Conservation (phyloP, 495 filamentous ascomycete species). For the Podospora fimiseda region DNA sequence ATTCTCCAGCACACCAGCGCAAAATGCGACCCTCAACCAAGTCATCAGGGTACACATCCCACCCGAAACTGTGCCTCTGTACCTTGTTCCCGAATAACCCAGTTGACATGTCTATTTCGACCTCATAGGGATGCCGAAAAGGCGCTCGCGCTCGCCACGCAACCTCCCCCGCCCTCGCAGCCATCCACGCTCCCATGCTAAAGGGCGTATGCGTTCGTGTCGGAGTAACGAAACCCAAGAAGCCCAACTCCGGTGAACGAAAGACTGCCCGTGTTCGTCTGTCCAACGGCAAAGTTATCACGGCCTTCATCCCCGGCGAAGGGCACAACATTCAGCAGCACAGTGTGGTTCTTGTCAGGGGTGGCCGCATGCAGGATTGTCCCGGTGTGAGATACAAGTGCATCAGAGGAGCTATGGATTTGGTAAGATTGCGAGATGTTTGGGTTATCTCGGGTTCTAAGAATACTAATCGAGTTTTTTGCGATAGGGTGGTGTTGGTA, state of each 20-base stretch:
- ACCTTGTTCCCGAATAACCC: neutral
- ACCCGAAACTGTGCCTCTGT: slow-evolving; percentile 2
- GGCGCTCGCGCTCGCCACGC: slow-evolving; percentile 71
- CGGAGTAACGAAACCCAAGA: slow-evolving; percentile 89
- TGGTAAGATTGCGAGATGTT: slow-evolving; percentile 54
- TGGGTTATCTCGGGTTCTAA: neutral
- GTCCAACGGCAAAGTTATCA: slow-evolving; percentile 80
- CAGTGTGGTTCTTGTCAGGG: slow-evolving; percentile 88
- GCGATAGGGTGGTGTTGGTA: slow-evolving; percentile 88
- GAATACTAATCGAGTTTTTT: too few species aligned
- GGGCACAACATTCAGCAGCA: slow-evolving; percentile 99
- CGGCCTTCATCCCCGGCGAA: slow-evolving; percentile 91
- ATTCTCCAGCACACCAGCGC: slow-evolving; percentile 46
- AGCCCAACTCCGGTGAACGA: slow-evolving; percentile 92
- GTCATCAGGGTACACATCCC: slow-evolving; percentile 41
- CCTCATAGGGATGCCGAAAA: slow-evolving; percentile 62
- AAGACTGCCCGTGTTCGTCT: slow-evolving; percentile 86
- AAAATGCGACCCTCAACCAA: slow-evolving; percentile 56
- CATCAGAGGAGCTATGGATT: slow-evolving; percentile 85
- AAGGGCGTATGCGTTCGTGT: slow-evolving; percentile 96
- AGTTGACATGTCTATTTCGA: too few species aligned
- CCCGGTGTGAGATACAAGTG: slow-evolving; percentile 95
- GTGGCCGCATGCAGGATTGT: slow-evolving; percentile 91
- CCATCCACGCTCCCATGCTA: slow-evolving; percentile 64
- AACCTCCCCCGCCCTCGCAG: slow-evolving; percentile 73